These are phyloP conservation scores for Erodium trifolium DNA, from an alignment of 441 rosid genomes.

Conservation along the genomic window DNA sequence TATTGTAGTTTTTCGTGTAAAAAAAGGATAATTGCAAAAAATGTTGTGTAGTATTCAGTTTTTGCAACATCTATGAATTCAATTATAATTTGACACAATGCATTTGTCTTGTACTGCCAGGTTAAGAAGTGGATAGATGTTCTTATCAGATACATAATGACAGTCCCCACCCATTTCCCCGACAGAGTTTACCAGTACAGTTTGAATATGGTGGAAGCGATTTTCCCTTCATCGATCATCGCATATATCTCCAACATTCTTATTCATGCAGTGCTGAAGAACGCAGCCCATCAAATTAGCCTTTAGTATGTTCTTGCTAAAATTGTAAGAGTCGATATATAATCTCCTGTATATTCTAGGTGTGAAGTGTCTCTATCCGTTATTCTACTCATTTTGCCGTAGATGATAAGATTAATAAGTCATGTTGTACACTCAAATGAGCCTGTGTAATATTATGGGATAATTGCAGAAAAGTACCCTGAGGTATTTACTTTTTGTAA, in stretches of 20 bases:
- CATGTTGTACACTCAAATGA: too few species aligned
- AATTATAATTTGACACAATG: neutral
- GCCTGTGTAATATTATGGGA: too few species aligned
- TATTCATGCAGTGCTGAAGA: neutral
- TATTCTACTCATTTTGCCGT: neutral
- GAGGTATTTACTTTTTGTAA: too few species aligned
- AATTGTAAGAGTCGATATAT: neutral
- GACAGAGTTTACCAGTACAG: slow-evolving; percentile 7
- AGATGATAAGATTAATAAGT: neutral
- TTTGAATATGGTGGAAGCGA: slow-evolving; percentile 10
- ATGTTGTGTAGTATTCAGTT: too few species aligned
- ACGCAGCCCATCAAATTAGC: neutral
- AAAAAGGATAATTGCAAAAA: neutral
- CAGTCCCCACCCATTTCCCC: slow-evolving; percentile 13
- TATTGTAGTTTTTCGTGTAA: neutral
- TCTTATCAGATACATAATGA: slow-evolving; percentile 9
- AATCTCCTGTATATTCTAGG: neutral
- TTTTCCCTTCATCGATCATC: neutral
- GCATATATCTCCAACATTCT: neutral
- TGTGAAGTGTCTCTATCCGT: neutral
- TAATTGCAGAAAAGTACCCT: too few species aligned
- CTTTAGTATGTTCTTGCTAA: neutral
- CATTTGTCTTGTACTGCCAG: slow-evolving; percentile 14
- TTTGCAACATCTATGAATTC: neutral
- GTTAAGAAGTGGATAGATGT: slow-evolving; percentile 5